phyloP scores from a whole-genome alignment of 2,329 filamentous ascomycete species.

The Xylariaceae sp. region DNA sequence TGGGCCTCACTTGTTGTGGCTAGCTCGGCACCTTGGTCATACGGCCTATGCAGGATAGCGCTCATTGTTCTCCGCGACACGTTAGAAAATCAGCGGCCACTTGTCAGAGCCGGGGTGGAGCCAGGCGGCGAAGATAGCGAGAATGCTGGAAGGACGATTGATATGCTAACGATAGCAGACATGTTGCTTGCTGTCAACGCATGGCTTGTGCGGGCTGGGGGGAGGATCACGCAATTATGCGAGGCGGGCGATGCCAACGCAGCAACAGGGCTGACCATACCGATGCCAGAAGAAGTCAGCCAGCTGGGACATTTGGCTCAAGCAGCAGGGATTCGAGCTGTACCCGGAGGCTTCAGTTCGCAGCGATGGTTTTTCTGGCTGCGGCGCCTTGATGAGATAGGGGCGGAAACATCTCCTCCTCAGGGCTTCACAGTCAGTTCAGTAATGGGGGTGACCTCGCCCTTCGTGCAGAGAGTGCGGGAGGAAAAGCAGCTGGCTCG shows the following conservation, averaged over 20 bases:
- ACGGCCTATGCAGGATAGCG: conserved; percentile 30
- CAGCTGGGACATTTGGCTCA: conserved; percentile 25
- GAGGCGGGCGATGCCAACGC: conserved; percentile 28
- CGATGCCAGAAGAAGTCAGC: conserved; percentile 24
- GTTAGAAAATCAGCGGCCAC: conserved; percentile 28
- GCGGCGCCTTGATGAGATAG: conserved; percentile 31
- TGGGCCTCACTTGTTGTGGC: conserved; percentile 29
- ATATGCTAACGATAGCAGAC: conserved; percentile 33
- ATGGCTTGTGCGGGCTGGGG: conserved; percentile 31
- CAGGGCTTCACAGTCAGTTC: conserved; percentile 14
- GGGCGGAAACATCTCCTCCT: conserved; percentile 22
- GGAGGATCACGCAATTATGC: conserved; percentile 32
- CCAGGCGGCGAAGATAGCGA: conserved; percentile 33
- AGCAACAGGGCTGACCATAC: not conserved
- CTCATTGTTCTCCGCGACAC: conserved; percentile 32
- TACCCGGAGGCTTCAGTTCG: conserved; percentile 28
- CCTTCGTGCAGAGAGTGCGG: conserved; percentile 26
- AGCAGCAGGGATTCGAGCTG: conserved; percentile 26
- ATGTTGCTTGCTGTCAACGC: conserved; percentile 27
- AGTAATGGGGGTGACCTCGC: conserved; percentile 12
- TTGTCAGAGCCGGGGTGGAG: conserved; percentile 27
- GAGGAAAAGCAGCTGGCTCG: conserved; percentile 30
- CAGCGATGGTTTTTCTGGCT: conserved; percentile 35
- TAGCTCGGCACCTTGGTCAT: conserved; percentile 31
- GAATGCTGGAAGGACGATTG: conserved; percentile 26